Evolutionary conservation across 768 basidiomycete genomes (phyloP).

Genomic region (Gymnopilus dilepis): DNA sequence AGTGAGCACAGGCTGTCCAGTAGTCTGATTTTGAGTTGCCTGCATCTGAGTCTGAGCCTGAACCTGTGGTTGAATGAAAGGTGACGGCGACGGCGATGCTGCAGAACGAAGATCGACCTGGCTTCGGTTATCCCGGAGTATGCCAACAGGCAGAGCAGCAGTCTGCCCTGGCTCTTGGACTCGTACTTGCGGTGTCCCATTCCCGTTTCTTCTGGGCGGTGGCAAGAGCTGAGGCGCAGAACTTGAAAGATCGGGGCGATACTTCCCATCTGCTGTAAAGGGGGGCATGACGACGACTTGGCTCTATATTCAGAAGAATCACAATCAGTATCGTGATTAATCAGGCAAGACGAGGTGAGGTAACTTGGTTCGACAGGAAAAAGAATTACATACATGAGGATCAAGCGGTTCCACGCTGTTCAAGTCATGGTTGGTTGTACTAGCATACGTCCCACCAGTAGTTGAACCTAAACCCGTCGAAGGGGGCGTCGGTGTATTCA

Average conservation of each 20-base stretch:
- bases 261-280: slow-evolving; percentile 22
- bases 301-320: background rate
- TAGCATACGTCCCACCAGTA: slow-evolving; percentile 11
- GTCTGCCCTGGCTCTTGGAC: background rate
- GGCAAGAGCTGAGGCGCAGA: slow-evolving; percentile 17
- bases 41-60: too few species aligned
- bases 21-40: too few species aligned
- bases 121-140: slow-evolving; percentile 1
- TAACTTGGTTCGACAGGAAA: background rate
- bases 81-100: background rate
- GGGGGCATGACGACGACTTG: slow-evolving; percentile 22
- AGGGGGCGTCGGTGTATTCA: slow-evolving; percentile 11
- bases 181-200: background rate
- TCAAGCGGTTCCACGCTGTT: background rate
- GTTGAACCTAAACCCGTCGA: slow-evolving; percentile 7
- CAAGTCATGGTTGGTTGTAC: background rate
- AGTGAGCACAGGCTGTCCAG: background rate
- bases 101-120: background rate
- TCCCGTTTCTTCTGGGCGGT: slow-evolving; percentile 9
- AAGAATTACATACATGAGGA: slow-evolving; percentile 10
- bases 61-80: background rate
- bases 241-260: slow-evolving; percentile 22
- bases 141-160: too few species aligned
- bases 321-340: background rate
- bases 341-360: background rate